Conservation (phyloP, 331 rosid species). For the Arachis monticola region DNA sequence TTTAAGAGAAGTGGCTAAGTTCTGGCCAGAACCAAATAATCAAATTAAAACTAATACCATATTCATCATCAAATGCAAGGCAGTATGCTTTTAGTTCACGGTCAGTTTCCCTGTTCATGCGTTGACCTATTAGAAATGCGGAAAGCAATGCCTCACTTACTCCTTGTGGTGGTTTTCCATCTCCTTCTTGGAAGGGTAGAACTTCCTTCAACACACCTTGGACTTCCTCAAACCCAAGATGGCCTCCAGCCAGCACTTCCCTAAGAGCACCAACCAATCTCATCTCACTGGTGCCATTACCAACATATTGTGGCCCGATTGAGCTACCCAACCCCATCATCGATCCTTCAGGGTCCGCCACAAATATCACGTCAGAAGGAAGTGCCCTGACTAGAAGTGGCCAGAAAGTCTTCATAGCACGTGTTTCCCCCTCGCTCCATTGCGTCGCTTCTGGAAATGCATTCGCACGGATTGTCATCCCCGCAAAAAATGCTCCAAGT, state of each 20-base stretch:
- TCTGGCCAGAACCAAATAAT: constrained; percentile 23
- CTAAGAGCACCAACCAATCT: constrained; percentile 94
- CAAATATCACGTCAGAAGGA: constrained; percentile 79
- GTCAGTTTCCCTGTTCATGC: constrained; percentile 96
- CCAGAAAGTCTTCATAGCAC: constrained; percentile 82
- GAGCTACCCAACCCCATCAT: constrained; percentile 82
- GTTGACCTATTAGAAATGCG: constrained; percentile 96
- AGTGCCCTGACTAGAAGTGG: constrained; percentile 80
- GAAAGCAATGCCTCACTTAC: constrained; percentile 85
- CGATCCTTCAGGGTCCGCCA: constrained; percentile 93
- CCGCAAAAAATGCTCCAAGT: constrained; percentile 96
- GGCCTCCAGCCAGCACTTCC: constrained; percentile 95
- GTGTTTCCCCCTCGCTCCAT: constrained; percentile 95
- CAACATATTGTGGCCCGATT: constrained; percentile 80
- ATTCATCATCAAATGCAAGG: constrained; percentile 95
- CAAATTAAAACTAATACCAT: constrained; percentile 56
- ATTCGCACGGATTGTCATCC: constrained; percentile 91
- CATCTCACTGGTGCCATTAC: constrained; percentile 75
- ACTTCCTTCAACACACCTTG: constrained; percentile 86
- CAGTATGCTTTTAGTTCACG: constrained; percentile 93
- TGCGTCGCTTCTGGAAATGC: constrained; percentile 93
- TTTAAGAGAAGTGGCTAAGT: constrained; percentile 22
- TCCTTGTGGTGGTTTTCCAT: constrained; percentile 45
- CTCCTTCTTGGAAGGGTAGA: constrained; percentile 64
- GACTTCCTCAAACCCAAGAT: constrained; percentile 94